Evolutionary conservation across 768 basidiomycete species (phyloP).

Genomic region (Collybiopsis luxurians): DNA sequence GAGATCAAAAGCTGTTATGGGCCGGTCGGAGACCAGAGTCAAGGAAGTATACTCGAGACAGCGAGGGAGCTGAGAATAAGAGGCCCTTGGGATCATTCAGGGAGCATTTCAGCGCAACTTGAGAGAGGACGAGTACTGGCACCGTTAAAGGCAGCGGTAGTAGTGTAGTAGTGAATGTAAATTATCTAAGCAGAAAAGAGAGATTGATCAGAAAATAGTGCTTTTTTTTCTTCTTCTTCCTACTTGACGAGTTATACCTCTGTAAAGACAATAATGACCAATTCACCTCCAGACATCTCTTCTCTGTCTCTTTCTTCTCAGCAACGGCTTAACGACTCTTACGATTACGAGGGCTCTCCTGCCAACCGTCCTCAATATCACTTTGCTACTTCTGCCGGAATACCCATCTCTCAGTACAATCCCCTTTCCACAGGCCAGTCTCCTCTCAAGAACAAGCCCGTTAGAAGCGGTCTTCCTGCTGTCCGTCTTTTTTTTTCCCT

Average conservation of each 20-base stretch:
- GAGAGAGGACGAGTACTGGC: slow-evolving; percentile 47
- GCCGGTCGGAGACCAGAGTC: background rate
- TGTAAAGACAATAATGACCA: slow-evolving; percentile 60
- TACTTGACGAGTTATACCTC: background rate
- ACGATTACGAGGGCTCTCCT: slow-evolving; percentile 71
- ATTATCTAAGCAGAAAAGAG: background rate
- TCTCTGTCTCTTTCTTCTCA: slow-evolving; percentile 65
- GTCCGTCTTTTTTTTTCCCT: slow-evolving; percentile 43
- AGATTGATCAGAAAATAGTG: too few species aligned
- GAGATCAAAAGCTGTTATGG: slow-evolving; percentile 14
- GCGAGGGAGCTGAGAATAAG: slow-evolving; percentile 20
- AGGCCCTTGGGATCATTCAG: slow-evolving; percentile 61
- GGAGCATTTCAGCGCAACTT: slow-evolving; percentile 37
- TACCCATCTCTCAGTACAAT: slow-evolving; percentile 54
- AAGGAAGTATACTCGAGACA: background rate
- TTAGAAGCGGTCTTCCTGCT: slow-evolving; percentile 69
- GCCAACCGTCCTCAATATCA: slow-evolving; percentile 62
- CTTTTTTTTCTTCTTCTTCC: background rate
- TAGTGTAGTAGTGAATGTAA: background rate
- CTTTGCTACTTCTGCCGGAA: slow-evolving; percentile 59
- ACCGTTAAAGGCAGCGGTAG: slow-evolving; percentile 40
- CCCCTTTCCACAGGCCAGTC: slow-evolving; percentile 59
- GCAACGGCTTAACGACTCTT: slow-evolving; percentile 83
- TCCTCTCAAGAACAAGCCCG: slow-evolving; percentile 63
- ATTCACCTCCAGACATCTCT: slow-evolving; percentile 77